Evolutionary conservation across 306 rosid species (phyloP), one percentile per base, ranked within the genome.

Genomic region (Mimosa bimucronata): DNA sequence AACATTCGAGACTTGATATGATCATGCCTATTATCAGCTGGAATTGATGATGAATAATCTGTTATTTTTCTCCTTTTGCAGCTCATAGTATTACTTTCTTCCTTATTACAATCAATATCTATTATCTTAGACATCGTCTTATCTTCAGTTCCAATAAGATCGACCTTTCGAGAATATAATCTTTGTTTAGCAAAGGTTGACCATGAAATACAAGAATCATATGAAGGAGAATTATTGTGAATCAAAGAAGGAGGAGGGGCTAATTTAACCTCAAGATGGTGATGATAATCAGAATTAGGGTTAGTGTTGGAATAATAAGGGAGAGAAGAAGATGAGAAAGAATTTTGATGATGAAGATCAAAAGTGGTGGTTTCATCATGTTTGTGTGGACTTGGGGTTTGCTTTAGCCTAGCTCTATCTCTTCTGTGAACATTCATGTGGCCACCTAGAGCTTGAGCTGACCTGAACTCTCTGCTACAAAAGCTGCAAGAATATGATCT

Each of bases 361-460:
- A 48, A 62, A 72, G 41, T 34, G 28, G 48, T 69, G 52, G 65
- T 73, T 66, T 82, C 85, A 73, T 61, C 67, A 1, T 14, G 7
- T 28, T 61, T 73, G 66, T 41, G 74, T 21, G 88, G 83, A 85
- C 71, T 83, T 23, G 87, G 86, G 57, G 92, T 88, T 69, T 90
- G 94, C 67, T 88, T 91, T 37, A 91, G 79, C 58, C 91, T 87
- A 7, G 98, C 97, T 66, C 93, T 92, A 76, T 93, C 98, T 26
- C 97, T 88, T 71, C 97, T 86, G 73, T 93, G 98, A 25, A 93
- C 97, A 78, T 93, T 93, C 98, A 93, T 93, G 37, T 93, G 98
- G 72, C 98, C 97, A 0, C 98, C 97, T 0, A 93, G 85, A 48
- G 98, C 98, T 79, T 93, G 98, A 48, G 98, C 98, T 9, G 97